Evolutionary conservation across 2,329 filamentous ascomycete genomes (phyloP), one percentile per base, ranked within the genome.

Genomic region (Calonectria ilicicola): DNA sequence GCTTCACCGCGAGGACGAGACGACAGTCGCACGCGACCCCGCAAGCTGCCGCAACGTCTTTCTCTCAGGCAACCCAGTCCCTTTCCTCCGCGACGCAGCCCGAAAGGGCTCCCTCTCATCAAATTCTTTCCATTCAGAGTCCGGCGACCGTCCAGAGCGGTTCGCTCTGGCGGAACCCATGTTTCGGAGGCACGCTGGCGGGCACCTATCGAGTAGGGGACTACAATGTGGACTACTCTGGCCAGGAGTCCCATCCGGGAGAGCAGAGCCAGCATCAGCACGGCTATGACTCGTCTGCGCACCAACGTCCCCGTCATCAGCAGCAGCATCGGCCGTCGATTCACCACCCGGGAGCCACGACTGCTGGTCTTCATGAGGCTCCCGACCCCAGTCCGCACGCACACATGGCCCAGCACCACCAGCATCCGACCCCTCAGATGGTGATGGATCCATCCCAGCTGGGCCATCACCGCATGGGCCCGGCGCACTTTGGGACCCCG

Each of bases 121-220:
- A 86, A 87, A 90, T 90, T 88, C 86, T 90, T 85, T 89, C 89
- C 82, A 87, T 90, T 82, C 89, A 90, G 87, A 89, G 84, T 85
- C 88, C 90, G 87, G 90, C 89, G 89, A 88, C 89, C 91, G 91
- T 92, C 91, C 91, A 92, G 92, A 90, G 92, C 91, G 91, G 87
- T 86, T 89, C 89, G 92, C 91, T 93, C 92, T 93, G 92, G 92
- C 91, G 91, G 91, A 89, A 91, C 91, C 91, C 89, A 93, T 93
- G 91, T 85, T 90, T 90, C 86, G 90, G 88, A 88, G 90, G 87
- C 90, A 93, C 90, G 87, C 91, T 93, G 91, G 91, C 91, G 89
- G 89, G 91, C 89, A 91, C 92, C 85, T 94, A 94, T 88, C 91
- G 91, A 89, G 88, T 91, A 86, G 89, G 89, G 84, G 91, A 92